Base-by-base conservation (phyloP, 148 eudicot species). In the Cornus suecica region DNA sequence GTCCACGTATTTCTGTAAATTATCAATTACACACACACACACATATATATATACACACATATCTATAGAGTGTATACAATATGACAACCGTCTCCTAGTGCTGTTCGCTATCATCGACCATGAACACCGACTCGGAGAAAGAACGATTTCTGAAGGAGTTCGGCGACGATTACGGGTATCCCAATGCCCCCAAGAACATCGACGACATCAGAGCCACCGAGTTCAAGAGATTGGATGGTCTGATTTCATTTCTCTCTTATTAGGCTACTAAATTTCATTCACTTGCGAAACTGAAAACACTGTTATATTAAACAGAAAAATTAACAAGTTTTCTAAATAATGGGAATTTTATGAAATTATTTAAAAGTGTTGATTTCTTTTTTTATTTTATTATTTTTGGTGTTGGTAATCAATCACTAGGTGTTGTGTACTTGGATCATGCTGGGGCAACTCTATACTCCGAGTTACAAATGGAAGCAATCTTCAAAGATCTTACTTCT, bases 391-490 rank as follows among this genome's bases (percentile, higher is more conserved):
- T 23, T 20, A 18, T n/a, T 20, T 71, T 73, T 72, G 60, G 20
- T 62, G 52, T 28, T 68, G 63, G 68, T 64, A 60, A 37, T 80
- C 69, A 60, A 37, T 80, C 69, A 74, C 75, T 78, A 94, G 99
- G 80, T 30, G 71, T 78, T 52, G 97, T 92, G 76, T 95, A 92
- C 78, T 79, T 95, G 88, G 99, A 95, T 77, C 99, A 95, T 88
- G 99, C 94, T 78, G 99, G 97, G 72, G 89, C 99, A 73, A 92
- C 99, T 69, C 79, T 95, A 73, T 95, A 95, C 78, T 95, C 99
- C 6, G 99, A 95, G 76, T 76, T 78, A 23, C 99, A 95, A 82
- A 86, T 95, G 97, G 97, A 95, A 81, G 89, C 90, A 2, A 60
- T 88, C 67, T 91, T 90, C 79, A 92, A 83, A 80, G 97, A 87